A percentile compares a stretch with the other conserved stretches of the same genome.
phyloP scores from a whole-genome alignment of 495 filamentous ascomycete genomes.

The Neurospora sp. region DNA sequence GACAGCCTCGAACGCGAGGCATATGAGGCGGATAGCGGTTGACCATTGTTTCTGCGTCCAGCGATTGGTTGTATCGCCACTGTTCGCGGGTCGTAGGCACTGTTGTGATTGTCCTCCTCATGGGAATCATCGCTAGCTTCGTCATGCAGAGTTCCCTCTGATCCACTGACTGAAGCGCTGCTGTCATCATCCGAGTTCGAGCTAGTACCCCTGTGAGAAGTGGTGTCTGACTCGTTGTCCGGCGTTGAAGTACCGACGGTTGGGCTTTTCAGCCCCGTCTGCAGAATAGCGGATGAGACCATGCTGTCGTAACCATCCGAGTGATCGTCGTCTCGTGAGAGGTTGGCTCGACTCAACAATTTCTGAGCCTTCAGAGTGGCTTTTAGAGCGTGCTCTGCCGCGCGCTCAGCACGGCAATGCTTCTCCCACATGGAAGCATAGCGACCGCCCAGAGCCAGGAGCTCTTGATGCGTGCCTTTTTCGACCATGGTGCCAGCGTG shows the following conservation, averaged over 20 bases:
- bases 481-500: conserved; percentile 77
- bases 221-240: conserved; percentile 2
- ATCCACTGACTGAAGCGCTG: conserved; percentile 10
- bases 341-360: conserved; percentile 38
- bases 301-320: conserved; percentile 25
- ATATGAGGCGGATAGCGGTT: conserved; percentile 5
- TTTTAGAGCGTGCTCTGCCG: conserved; percentile 59
- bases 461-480: conserved; percentile 75
- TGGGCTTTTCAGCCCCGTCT: conserved; percentile 13
- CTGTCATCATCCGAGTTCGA: conserved; percentile 12
- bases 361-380: conserved; percentile 47
- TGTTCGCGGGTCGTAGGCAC: not conserved
- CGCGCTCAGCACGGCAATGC: conserved; percentile 81
- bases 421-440: conserved; percentile 96
- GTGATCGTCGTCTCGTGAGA: conserved; percentile 15
- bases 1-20: not conserved
- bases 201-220: conserved; percentile 6
- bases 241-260: not conserved
- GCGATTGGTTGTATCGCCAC: conserved; percentile 8
- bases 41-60: conserved; percentile 3
- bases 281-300: conserved; percentile 21
- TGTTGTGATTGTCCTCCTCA: not conserved
- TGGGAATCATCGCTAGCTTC: conserved; percentile 8
- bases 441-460: conserved; percentile 64
- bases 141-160: conserved; percentile 20